Evolutionary conservation across 306 rosid species (phyloP), one percentile per base, ranked within the genome.

Genomic region (Cyamopsis tetragonoloba): DNA sequence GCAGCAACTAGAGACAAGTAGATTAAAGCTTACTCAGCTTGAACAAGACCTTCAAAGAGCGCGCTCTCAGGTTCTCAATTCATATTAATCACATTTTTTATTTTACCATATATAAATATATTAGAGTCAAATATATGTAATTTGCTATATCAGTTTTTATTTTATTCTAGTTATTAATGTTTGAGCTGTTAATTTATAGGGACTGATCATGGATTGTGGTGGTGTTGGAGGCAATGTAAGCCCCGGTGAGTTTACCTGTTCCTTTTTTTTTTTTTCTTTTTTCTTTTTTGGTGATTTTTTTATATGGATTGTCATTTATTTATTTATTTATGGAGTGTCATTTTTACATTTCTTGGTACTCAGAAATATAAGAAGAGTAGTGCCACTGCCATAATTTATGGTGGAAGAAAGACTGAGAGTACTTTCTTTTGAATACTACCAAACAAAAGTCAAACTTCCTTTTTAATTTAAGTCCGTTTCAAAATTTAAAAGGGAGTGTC

Each of bases 1-100:
- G 53, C 98, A 92, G 68, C 96, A 92, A 68, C 84, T 92, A 58
- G 98, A 92, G 71, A 70, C 91, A 51, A 92, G 96, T 80, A 82
- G 95, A 77, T 68, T 87, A 58, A 89, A 92, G 95, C 96, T 92
- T 43, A 54, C 89, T 27, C 96, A 92, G 80, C 77, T 92, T 8
- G 96, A 92, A 74, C 96, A 92, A 79, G 96, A 92, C 44, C 95
- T 92, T 73, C 98, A 92, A 63, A 79, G 87, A 81, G 86, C 95
- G 1, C 91, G 96, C 4, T 82, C 96, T 49, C 95, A 92, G 96
- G 98, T 92, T 67, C 66, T 59, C 17, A 70, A 46, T n/a, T 71
- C 54, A 51, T 19, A 12, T 17, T n/a, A n/a, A 2, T 4, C 23
- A 7, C 17, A 11, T 4, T 42, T 57, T 38, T 4, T 6, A 5